phyloP scores from a whole-genome alignment of 164 flowering plant species.

The Sedum album region DNA sequence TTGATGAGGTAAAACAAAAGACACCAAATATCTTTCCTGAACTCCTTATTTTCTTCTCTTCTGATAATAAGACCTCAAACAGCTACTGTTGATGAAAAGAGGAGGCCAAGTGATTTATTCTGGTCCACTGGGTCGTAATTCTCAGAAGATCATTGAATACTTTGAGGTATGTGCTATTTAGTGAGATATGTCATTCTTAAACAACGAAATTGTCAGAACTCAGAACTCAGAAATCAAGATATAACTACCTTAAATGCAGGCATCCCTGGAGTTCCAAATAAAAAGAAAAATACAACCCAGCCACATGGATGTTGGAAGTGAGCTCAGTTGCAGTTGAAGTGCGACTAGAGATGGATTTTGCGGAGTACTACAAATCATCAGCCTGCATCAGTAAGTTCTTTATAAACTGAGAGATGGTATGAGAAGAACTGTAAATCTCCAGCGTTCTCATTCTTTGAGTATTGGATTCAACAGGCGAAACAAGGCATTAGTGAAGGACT shows the following conservation, averaged over 20 bases:
- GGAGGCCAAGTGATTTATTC: constrained; percentile 93
- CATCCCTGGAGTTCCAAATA: constrained; percentile 67
- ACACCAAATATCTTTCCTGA: neutral
- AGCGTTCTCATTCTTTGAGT: neutral
- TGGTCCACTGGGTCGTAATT: constrained; percentile 74
- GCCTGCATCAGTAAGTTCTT: constrained; percentile 54
- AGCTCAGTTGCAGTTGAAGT: constrained; percentile 77
- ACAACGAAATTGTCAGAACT: neutral
- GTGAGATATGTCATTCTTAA: neutral
- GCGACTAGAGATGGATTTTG: constrained; percentile 70
- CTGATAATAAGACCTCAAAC: constrained; percentile 8
- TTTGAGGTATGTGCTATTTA: constrained; percentile 43
- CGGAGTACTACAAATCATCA: constrained; percentile 66
- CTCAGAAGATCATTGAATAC: constrained; percentile 65
- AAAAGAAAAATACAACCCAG: constrained; percentile 77
- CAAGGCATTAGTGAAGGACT: constrained; percentile 57
- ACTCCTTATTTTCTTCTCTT: neutral
- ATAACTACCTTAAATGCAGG: constrained; percentile 25
- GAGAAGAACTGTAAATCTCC: neutral
- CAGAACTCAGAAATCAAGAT: too few relatives aligned
- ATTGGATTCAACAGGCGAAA: constrained; percentile 40
- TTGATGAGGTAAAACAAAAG: constrained; percentile 63
- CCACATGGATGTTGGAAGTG: constrained; percentile 97
- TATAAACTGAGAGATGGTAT: neutral
- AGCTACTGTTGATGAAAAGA: constrained; percentile 81